These are phyloP conservation scores for Chaetomium fimeti DNA, from an alignment of 495 filamentous ascomycete species.

Conservation along the genomic window DNA sequence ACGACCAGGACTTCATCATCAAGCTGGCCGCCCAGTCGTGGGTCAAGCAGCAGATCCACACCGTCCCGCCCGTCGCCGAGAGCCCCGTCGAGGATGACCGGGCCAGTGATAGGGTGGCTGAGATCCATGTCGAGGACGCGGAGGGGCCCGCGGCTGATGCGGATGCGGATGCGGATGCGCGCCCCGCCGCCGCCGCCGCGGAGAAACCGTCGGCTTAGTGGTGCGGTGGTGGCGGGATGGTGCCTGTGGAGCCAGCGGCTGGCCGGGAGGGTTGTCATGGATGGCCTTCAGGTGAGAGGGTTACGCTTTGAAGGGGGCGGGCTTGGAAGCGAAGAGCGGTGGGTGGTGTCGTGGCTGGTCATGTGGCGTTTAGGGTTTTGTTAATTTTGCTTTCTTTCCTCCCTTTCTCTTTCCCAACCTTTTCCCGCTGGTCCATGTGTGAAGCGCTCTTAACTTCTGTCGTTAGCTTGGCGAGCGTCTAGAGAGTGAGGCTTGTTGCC, in stretches of 20 bases:
- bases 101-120: constrained; percentile 44
- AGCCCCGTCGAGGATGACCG: constrained; percentile 27
- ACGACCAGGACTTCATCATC: constrained; percentile 29
- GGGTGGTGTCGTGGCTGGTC: neutral
- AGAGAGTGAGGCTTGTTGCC: too few relatives aligned
- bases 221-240: too few relatives aligned
- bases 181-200: neutral
- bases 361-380: neutral
- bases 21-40: constrained; percentile 33
- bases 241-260: too few relatives aligned
- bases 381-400: neutral
- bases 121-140: constrained; percentile 44
- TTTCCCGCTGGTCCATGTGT: neutral
- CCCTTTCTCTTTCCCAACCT: too few relatives aligned
- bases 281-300: neutral
- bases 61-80: constrained; percentile 27
- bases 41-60: constrained; percentile 37
- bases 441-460: too few relatives aligned
- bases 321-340: too few relatives aligned
- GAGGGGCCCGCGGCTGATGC: neutral
- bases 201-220: constrained; percentile 6
- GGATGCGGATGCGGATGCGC: neutral
- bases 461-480: too few relatives aligned
- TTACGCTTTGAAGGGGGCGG: neutral
- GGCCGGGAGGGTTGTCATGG: neutral